Evolutionary conservation across 164 flowering plant species (phyloP).

Genomic region (Tetrastigma voinierianum): DNA sequence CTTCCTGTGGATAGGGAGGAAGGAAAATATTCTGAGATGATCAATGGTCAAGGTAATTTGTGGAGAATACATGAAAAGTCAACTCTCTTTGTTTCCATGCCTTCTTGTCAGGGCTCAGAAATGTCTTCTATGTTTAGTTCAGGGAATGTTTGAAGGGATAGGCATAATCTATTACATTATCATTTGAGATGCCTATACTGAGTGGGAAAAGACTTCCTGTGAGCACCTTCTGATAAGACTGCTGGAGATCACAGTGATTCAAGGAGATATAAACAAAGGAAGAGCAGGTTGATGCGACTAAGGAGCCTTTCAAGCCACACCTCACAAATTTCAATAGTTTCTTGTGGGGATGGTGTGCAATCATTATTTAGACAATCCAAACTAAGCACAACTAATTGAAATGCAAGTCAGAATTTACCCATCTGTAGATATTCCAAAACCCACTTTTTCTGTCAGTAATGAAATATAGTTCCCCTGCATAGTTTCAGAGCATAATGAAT

Average conservation of each 20-base stretch:
- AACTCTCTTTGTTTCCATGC: no score
- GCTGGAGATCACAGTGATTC: background rate
- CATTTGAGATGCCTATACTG: background rate
- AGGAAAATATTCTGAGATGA: no score
- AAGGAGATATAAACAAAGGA: background rate
- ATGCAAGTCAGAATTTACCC: conserved; percentile 47
- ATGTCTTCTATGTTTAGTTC: background rate
- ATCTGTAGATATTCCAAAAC: conserved; percentile 90
- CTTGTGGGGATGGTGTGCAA: no score
- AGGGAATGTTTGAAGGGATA: background rate
- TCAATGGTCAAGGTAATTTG: background rate
- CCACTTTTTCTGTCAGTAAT: conserved; percentile 82
- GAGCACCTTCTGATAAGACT: background rate
- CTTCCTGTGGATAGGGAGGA: no score
- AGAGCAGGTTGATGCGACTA: background rate
- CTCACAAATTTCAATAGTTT: no score
- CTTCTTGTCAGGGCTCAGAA: background rate
- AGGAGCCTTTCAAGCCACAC: no score
- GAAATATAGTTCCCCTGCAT: conserved; percentile 85
- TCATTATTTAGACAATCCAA: no score
- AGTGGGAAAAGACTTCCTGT: background rate
- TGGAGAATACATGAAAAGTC: background rate
- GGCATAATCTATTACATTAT: background rate
- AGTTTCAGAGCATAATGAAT: conserved; percentile 14
- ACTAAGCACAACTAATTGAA: no score